A percentile compares a stretch with the other conserved stretches of the same genome.
These are phyloP conservation scores for Barnettozyma salicaria DNA, from an alignment of 805 yeast species.

Conservation along the genomic window DNA sequence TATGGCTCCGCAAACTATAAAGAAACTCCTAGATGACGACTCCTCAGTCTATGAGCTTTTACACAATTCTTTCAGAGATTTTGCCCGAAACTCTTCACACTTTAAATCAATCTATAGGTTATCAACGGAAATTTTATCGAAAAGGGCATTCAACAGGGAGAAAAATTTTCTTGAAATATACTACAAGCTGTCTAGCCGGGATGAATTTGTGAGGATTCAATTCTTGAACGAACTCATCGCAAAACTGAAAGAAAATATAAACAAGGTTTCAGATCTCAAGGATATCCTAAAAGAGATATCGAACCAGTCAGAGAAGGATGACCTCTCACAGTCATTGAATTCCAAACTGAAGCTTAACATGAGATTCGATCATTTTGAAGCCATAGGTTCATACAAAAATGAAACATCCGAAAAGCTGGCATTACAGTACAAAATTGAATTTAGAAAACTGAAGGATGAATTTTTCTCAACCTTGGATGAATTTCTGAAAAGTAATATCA, in stretches of 20 bases:
- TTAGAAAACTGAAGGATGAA: conserved; percentile 15
- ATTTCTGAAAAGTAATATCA: conserved; percentile 13
- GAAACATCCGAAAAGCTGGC: conserved; percentile 6
- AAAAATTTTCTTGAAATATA: conserved; percentile 20
- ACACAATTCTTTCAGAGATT: conserved; percentile 16
- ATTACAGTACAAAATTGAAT: conserved; percentile 21
- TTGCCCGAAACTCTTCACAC: conserved; percentile 12
- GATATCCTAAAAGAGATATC: conserved; percentile 11
- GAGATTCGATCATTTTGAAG: neutral
- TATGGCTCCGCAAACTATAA: conserved; percentile 7
- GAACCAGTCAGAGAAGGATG: conserved; percentile 7
- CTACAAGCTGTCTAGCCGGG: conserved; percentile 20
- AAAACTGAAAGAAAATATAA: conserved; percentile 11
- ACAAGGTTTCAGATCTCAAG: conserved; percentile 6
- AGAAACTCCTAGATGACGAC: conserved; percentile 20
- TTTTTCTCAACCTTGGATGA: conserved; percentile 16
- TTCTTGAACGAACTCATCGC: conserved; percentile 22
- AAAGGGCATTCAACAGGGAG: conserved; percentile 12
- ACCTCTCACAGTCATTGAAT: conserved; percentile 12
- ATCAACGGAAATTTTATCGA: conserved; percentile 15
- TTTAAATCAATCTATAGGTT: conserved; percentile 18
- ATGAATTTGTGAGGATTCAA: conserved; percentile 20
- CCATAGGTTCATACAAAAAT: neutral
- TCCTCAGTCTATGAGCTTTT: conserved; percentile 12
- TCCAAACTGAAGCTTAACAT: conserved; percentile 13